Evolutionary conservation across 345 rosid genomes (phyloP), one percentile per base, ranked within the genome.

Genomic region (Salix viminalis): DNA sequence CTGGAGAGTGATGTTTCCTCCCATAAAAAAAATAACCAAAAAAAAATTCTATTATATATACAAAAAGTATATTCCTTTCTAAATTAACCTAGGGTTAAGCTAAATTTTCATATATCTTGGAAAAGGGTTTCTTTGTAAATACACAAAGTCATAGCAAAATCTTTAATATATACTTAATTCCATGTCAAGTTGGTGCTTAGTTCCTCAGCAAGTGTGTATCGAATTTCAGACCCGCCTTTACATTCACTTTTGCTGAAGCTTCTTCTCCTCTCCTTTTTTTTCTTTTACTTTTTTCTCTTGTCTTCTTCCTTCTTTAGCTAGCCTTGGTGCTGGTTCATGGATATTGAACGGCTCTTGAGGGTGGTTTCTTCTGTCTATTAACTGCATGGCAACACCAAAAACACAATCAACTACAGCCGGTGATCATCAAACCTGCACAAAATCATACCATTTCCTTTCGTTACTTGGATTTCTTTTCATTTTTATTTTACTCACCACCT

Each of bases 291-390:
- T 34, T 34, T 32, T 66, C 50, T 72, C 67, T 65, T 30, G 37
- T 80, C 42, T 26, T 42, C 75, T 50, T 39, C 68, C 62, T 62
- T 78, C 44, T 50, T 42, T 84, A 76, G 85, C 83, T 58, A 44
- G 65, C 78, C 83, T 76, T 79, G 87, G 85, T 69, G 82, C 90
- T 90, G 93, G 98, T 91, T 94, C 83, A 94, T 95, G 97, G 99
- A 92, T 95, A 91, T 91, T 90, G 97, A 88, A 87, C 90, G 93
- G 86, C 85, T 86, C 86, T 88, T 85, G 93, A 94, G 95, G 97
- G 96, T 85, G 94, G 90, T 84, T 89, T 71, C 56, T 85, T 90
- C 81, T 79, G 81, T 76, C 66, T 2, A n/a, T 24, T 75, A 78
- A 87, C 86, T 89, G 92, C 90, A 91, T 90, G 98, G 98, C 97